Conservation (phyloP, 768 basidiomycete species). For the Boletus vermiculosoides region DNA sequence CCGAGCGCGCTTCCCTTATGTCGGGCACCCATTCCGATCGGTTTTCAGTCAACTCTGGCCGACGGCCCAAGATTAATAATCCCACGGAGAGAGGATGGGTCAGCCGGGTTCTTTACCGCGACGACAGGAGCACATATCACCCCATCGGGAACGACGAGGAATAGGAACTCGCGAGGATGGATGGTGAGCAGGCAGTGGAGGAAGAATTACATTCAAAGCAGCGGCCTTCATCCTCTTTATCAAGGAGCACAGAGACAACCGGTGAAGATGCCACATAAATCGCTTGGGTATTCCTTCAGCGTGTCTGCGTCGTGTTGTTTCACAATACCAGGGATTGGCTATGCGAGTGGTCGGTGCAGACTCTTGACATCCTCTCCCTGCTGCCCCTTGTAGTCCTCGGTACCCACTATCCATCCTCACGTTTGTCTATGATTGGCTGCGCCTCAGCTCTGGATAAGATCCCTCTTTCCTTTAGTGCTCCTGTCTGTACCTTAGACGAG, state of each 20-base stretch:
- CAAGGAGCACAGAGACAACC: conserved; percentile 6
- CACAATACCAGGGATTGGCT: conserved; percentile 4
- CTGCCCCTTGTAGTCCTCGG: conserved; percentile 8
- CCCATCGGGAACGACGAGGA: conserved; percentile 47
- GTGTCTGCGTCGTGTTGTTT: conserved; percentile 4
- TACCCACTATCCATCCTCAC: conserved; percentile 31
- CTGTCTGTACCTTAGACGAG: conserved; percentile 12
- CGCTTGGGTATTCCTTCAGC: neutral
- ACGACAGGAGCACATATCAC: conserved; percentile 43
- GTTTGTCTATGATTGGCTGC: conserved; percentile 3
- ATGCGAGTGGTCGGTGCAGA: conserved; percentile 6
- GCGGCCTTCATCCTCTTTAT: conserved; percentile 10
- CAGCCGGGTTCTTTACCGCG: conserved; percentile 46
- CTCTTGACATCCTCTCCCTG: conserved; percentile 1
- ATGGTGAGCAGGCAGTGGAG: conserved; percentile 30
- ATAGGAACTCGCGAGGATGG: conserved; percentile 60
- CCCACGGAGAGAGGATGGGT: conserved; percentile 45
- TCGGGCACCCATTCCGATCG: conserved; percentile 38
- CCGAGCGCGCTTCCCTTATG: conserved; percentile 57
- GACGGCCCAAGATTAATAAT: conserved; percentile 23
- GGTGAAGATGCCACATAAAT: conserved; percentile 10
- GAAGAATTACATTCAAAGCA: conserved; percentile 23
- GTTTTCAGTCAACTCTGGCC: conserved; percentile 32
- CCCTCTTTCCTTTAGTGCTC: neutral
- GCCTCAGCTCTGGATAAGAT: conserved; percentile 3